Evolutionary conservation across 805 yeast genomes (phyloP).

Genomic region (Myxozyma neglecta): DNA sequence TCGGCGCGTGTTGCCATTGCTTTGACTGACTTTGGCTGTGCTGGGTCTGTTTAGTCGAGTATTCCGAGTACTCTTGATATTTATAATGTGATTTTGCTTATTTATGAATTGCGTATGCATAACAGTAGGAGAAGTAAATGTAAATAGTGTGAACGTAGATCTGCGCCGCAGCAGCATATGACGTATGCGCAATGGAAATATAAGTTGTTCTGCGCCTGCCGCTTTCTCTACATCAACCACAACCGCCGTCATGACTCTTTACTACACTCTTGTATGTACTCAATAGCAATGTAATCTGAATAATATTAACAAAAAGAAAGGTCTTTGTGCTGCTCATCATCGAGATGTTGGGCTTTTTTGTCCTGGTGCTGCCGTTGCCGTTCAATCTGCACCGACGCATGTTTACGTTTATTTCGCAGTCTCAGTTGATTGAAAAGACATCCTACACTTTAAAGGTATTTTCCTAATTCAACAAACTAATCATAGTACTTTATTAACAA

Average conservation of each 20-base stretch:
- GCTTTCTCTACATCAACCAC: neutral
- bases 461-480: neutral
- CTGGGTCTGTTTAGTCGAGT: constrained; percentile 23
- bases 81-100: neutral
- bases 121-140: too few species aligned
- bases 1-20: constrained; percentile 78
- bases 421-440: constrained; percentile 69
- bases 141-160: neutral
- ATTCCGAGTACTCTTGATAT: too few species aligned
- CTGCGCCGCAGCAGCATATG: neutral
- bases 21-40: constrained; percentile 69
- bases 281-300: neutral
- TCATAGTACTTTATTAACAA: neutral
- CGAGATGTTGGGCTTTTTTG: constrained; percentile 77
- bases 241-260: constrained; percentile 43
- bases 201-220: neutral
- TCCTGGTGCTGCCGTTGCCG: constrained; percentile 86
- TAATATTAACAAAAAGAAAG: constrained; percentile 16
- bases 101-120: neutral
- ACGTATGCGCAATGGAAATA: neutral
- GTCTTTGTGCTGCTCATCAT: constrained; percentile 74
- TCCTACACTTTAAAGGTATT: constrained; percentile 64
- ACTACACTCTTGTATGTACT: constrained; percentile 44
- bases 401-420: constrained; percentile 60
- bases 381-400: constrained; percentile 67